These are phyloP conservation scores for Cairneyella variabilis DNA, from an alignment of 495 filamentous ascomycete genomes.

Conservation along the genomic window DNA sequence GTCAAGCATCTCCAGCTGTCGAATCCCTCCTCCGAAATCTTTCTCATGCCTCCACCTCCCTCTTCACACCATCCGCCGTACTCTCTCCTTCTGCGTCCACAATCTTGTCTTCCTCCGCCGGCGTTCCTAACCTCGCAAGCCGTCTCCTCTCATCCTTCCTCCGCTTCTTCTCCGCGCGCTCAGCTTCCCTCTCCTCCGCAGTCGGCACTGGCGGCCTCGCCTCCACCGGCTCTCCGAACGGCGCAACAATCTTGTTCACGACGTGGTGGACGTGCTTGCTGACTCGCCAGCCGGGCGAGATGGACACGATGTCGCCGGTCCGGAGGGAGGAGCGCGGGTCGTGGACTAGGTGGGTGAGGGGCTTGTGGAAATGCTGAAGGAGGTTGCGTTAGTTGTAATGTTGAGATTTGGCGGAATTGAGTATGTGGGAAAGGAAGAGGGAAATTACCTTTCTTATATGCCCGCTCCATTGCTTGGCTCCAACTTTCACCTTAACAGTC, in stretches of 20 bases:
- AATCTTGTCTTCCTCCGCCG: background rate
- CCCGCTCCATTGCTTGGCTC: constrained; percentile 57
- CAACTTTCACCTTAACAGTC: constrained; percentile 65
- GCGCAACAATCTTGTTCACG: constrained; percentile 72
- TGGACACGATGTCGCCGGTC: constrained; percentile 75
- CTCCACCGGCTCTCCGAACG: constrained; percentile 59
- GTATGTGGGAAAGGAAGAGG: constrained; percentile 4
- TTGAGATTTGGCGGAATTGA: background rate
- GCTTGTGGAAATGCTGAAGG: constrained; percentile 43
- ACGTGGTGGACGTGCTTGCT: constrained; percentile 69
- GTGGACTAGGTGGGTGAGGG: constrained; percentile 57
- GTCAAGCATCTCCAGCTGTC: too few relatives aligned
- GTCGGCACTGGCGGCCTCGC: constrained; percentile 61
- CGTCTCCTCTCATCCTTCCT: background rate
- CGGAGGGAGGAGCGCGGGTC: constrained; percentile 72
- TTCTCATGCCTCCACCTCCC: background rate
- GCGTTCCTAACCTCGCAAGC: too few relatives aligned
- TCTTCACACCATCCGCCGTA: too few relatives aligned
- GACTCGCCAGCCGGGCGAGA: constrained; percentile 61
- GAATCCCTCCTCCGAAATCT: background rate
- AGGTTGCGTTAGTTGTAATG: too few relatives aligned
- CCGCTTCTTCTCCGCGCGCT: background rate
- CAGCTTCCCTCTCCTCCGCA: constrained; percentile 32
- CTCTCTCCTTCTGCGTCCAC: background rate
- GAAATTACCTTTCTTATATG: constrained; percentile 50